Percentiles rank a stretch among this genome's conserved stretches.
These are phyloP conservation scores for Parasitella parasitica DNA, from an alignment of 371 early-diverging fungal genomes.

Conservation along the genomic window DNA sequence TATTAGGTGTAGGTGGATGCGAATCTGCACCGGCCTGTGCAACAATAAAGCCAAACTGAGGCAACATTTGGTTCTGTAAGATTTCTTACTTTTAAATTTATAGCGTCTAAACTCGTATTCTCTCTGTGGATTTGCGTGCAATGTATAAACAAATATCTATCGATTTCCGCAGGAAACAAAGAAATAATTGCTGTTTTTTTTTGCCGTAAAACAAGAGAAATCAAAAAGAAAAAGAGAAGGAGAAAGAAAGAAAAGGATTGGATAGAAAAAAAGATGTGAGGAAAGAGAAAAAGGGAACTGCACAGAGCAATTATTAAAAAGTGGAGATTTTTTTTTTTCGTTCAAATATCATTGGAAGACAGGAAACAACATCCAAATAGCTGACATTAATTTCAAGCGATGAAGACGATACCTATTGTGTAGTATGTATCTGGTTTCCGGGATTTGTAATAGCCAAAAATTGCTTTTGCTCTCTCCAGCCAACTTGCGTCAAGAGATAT, in stretches of 20 bases:
- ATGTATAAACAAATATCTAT: neutral
- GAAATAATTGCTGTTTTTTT: too few relatives aligned
- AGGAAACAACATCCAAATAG: too few relatives aligned
- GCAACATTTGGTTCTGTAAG: constrained; percentile 56
- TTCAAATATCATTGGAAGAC: constrained; percentile 3
- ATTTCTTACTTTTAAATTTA: neutral
- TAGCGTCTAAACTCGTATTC: neutral
- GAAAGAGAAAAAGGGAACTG: neutral
- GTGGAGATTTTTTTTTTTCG: constrained; percentile 7
- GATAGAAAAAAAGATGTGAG: neutral
- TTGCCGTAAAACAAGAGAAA: neutral
- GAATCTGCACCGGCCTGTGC: constrained; percentile 53
- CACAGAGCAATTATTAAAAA: neutral
- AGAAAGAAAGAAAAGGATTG: neutral
- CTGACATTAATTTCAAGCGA: too few relatives aligned
- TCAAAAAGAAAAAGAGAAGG: constrained; percentile 2
- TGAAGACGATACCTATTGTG: too few relatives aligned
- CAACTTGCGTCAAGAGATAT: too few relatives aligned
- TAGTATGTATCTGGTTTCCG: too few relatives aligned
- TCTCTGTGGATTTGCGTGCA: neutral
- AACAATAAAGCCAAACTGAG: constrained; percentile 54
- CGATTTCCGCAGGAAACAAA: neutral
- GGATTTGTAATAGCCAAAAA: too few relatives aligned
- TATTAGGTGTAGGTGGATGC: constrained; percentile 9
- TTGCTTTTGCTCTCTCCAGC: too few relatives aligned